phyloP scores from a whole-genome alignment of 2,329 filamentous ascomycete genomes.

The Trichoderma guizhouense region DNA sequence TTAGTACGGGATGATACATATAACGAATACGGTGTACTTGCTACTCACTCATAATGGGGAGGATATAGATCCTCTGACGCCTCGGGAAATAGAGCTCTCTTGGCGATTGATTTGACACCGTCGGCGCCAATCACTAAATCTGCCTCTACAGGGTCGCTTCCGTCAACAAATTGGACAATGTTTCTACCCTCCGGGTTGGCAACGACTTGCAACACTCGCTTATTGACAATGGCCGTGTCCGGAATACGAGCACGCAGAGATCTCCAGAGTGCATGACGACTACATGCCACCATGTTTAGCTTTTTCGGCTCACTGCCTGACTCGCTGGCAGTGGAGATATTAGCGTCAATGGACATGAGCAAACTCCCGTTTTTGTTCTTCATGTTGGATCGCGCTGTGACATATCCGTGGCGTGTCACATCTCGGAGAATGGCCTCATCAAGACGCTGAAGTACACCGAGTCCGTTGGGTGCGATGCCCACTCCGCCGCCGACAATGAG shows the following conservation, averaged over 20 bases:
- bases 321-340: not conserved
- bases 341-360: constrained; percentile 22
- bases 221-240: constrained; percentile 22
- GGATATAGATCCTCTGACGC: constrained; percentile 23
- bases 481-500: constrained; percentile 27
- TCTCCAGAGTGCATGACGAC: constrained; percentile 26
- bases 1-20: not conserved
- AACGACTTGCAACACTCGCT: constrained; percentile 21
- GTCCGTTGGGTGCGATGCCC: constrained; percentile 26
- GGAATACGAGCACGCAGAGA: constrained; percentile 25
- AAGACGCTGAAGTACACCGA: constrained; percentile 26
- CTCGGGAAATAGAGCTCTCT: constrained; percentile 25
- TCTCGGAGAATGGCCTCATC: constrained; percentile 24
- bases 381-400: constrained; percentile 23
- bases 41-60: constrained; percentile 25
- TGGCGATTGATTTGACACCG: constrained; percentile 23
- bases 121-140: constrained; percentile 29
- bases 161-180: constrained; percentile 24
- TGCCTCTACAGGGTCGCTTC: constrained; percentile 22
- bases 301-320: not conserved
- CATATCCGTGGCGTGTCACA: constrained; percentile 25
- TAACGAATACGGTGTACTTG: not conserved
- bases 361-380: constrained; percentile 25
- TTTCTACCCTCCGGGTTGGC: constrained; percentile 22
- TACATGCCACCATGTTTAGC: constrained; percentile 24